Conservation (phyloP, 257 asterid genomes). For the Primulina huaijiensis region DNA sequence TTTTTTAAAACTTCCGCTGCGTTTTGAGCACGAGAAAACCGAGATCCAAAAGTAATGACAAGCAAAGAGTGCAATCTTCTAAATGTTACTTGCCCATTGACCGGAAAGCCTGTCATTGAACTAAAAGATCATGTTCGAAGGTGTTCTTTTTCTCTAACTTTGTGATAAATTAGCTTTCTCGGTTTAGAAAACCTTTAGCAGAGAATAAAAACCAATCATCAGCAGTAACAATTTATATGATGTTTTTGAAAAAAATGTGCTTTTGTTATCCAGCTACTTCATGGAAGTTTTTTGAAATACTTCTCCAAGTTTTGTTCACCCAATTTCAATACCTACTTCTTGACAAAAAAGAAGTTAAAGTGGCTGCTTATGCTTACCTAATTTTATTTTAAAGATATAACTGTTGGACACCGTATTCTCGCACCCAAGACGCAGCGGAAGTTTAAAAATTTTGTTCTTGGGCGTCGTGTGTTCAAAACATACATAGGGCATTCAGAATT, state of each 20-base stretch:
- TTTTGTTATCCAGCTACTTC: background rate
- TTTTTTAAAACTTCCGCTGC: too few species aligned
- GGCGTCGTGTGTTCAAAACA: too few species aligned
- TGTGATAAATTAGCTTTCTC: conserved; percentile 12
- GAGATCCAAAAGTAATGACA: too few species aligned
- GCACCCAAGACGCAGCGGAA: too few species aligned
- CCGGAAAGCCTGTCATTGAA: conserved; percentile 80
- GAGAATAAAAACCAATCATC: background rate
- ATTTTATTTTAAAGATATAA: background rate
- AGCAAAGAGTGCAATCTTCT: conserved; percentile 65
- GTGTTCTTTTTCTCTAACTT: conserved; percentile 31
- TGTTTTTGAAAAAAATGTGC: background rate
- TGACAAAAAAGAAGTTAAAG: background rate
- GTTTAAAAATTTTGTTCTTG: too few species aligned
- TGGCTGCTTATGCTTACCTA: background rate
- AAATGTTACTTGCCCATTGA: conserved; percentile 69
- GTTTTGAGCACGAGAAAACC: too few species aligned
- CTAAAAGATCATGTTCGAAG: conserved; percentile 79
- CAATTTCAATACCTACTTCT: background rate
- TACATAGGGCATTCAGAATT: too few species aligned
- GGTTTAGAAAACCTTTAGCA: conserved; percentile 2
- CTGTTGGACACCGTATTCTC: background rate
- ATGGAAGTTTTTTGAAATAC: background rate
- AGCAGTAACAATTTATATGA: conserved; percentile 8
- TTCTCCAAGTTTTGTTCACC: background rate